Evolutionary conservation across 2,329 filamentous ascomycete genomes (phyloP).

Genomic region (Colletotrichum horii): DNA sequence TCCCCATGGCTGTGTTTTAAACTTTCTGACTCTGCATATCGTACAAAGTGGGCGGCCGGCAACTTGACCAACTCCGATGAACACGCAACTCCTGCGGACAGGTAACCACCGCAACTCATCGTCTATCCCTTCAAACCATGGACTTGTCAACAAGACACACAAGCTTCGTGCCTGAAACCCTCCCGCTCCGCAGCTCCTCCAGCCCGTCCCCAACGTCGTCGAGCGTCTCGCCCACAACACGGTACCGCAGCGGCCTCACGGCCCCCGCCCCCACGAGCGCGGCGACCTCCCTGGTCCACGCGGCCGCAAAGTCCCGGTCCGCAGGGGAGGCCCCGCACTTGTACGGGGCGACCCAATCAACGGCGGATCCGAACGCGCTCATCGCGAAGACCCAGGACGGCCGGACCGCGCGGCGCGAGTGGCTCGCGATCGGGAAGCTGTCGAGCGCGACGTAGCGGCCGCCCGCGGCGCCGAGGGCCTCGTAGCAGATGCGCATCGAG

Average conservation of each 20-base stretch:
- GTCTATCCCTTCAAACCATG: background rate
- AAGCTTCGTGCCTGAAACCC: background rate
- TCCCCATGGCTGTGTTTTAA: background rate
- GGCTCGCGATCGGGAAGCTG: background rate
- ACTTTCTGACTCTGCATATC: background rate
- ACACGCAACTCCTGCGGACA: background rate
- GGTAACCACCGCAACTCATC: background rate
- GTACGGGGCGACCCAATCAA: constrained; percentile 2
- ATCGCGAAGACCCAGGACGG: background rate
- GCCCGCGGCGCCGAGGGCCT: constrained; percentile 38
- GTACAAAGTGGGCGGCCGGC: background rate
- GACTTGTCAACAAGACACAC: background rate
- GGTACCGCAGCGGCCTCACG: background rate
- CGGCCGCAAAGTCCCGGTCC: background rate
- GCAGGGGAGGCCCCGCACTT: background rate
- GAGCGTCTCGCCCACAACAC: background rate
- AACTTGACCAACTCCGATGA: background rate
- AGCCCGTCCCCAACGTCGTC: background rate
- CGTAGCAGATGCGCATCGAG: constrained; percentile 41
- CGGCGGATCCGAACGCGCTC: background rate
- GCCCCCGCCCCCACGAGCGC: background rate
- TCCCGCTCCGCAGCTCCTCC: background rate
- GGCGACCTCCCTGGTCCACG: background rate
- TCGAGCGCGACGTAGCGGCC: constrained; percentile 43
- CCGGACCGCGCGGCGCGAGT: background rate